Evolutionary conservation across 2,329 filamentous ascomycete genomes (phyloP), one percentile per base, ranked within the genome.

Genomic region (Fusarium fracticaudum): DNA sequence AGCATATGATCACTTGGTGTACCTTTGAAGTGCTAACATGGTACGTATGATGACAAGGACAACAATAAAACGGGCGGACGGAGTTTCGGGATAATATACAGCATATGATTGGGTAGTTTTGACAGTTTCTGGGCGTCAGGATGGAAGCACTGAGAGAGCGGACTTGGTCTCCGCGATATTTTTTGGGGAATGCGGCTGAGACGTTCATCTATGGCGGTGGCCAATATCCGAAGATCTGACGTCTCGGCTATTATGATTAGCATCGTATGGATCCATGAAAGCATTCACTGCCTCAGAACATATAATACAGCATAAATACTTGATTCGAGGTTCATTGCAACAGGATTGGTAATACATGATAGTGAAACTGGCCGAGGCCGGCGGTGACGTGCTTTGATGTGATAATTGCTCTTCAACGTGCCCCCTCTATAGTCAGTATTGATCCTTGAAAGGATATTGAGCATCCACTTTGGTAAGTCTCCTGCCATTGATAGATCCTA

Each of bases 121-220:
- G 54, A 59, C 53, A 47, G 50, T 53, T 48, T 33, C 68, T 45
- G 41, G 35, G 58, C 44, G 54, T 47, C 37, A 40, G 44, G 40
- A 63, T n/a, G 47, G 71, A 74, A 59, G 54, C 40, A 44, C 26
- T 22, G 54, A 45, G 67, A 51, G 45, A 55, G 68, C 76, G 76
- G 76, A 78, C 71, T 78, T 78, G 72, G 53, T 60, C 74, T 73
- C 76, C 73, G 76, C 57, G 61, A 43, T 60, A 5, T 41, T 40
- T 31, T 64, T 66, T 62, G 37, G 43, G 31, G 57, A 53, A 60
- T 57, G 40, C 40, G 43, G 51, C 48, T 50, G 31, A 53, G 20
- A 43, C 33, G 14, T 51, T 29, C 35, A 44, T 37, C 48, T 20
- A 31, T 2, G 53, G 29, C 55, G 60, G 54, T 41, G 48, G 44